Conservation (phyloP, 2,329 filamentous ascomycete genomes). For the Fusarium subtropicale region DNA sequence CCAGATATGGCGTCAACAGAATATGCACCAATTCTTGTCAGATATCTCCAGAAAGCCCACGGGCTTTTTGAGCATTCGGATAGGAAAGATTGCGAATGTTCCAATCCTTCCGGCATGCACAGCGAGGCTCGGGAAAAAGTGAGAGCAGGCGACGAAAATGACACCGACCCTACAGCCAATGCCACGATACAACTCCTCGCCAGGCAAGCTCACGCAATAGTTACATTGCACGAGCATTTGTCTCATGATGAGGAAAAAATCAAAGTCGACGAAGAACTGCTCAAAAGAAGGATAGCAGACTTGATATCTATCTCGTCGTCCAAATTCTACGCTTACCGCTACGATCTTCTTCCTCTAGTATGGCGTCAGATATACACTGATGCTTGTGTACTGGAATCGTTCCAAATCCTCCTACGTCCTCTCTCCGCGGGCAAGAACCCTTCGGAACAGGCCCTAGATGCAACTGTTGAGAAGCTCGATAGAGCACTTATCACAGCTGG, state of each 20-base stretch:
- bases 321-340: slow-evolving; percentile 77
- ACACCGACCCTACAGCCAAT: slow-evolving; percentile 19
- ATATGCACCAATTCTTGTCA: slow-evolving; percentile 40
- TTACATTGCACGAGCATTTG: slow-evolving; percentile 40
- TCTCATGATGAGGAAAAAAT: background rate
- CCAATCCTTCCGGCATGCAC: background rate
- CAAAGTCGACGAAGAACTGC: slow-evolving; percentile 41
- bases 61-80: slow-evolving; percentile 20
- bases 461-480: slow-evolving; percentile 76
- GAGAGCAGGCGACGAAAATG: background rate
- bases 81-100: background rate
- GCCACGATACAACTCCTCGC: slow-evolving; percentile 47
- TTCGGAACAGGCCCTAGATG: slow-evolving; percentile 56
- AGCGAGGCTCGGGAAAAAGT: background rate
- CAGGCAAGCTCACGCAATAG: slow-evolving; percentile 46
- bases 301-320: slow-evolving; percentile 69
- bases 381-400: slow-evolving; percentile 72
- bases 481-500: slow-evolving; percentile 81
- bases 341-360: slow-evolving; percentile 71
- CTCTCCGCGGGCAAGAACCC: slow-evolving; percentile 8
- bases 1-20: slow-evolving; percentile 37
- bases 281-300: slow-evolving; percentile 63
- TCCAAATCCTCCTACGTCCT: slow-evolving; percentile 48
- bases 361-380: slow-evolving; percentile 81
- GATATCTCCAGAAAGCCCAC: slow-evolving; percentile 43